Evolutionary conservation across 2,329 filamentous ascomycete genomes (phyloP), one percentile per base, ranked within the genome.

Genomic region (Penicillium psychrosexuale): DNA sequence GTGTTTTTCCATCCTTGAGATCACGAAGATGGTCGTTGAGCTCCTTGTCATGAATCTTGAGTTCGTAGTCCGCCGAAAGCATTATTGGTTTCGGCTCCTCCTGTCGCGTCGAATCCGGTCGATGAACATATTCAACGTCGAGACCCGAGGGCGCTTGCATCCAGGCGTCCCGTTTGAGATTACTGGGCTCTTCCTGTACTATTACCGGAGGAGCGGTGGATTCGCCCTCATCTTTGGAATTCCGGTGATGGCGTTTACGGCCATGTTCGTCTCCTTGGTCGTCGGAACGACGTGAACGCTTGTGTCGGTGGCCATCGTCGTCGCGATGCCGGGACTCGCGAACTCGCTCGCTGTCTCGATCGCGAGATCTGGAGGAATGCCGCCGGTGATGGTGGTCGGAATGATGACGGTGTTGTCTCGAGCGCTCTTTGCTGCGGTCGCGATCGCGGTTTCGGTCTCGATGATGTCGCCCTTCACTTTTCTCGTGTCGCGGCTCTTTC

Each of bases 141-240:
- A 96, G 75, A 0, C 87, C 85, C 0, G 89, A 90, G 0, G 93
- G 91, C 0, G 88, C 88, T 56, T 91, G 87, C 94, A 99, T 99
- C 92, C 95, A 99, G 0, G 88, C 84, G 72, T 97, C 94, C 60
- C 95, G 84, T 62, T 86, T 82, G 31, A 86, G 66, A 1, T 74
- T 65, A 22, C 73, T 62, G 15, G 69, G 63, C 66, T 76, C 64
- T 75, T 79, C 65, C 74, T 82, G 65, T 1, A 55, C 50, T 7
- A 58, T 66, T 8, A 75, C 71, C 24, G 72, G 57, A 6, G 59
- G 57, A 4, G 59, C 57, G 5, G 61, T 57, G 3, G 65, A 55
- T 3, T 72, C 56, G 33, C 77, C 75, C 15, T 61, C 79, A 22
- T 84, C 81, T 34, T 66, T 68, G 51, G 66, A 65, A 24, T 62